These are phyloP conservation scores for Tolypocladium sp. DNA, from an alignment of 2,329 filamentous ascomycete genomes.

Conservation along the genomic window DNA sequence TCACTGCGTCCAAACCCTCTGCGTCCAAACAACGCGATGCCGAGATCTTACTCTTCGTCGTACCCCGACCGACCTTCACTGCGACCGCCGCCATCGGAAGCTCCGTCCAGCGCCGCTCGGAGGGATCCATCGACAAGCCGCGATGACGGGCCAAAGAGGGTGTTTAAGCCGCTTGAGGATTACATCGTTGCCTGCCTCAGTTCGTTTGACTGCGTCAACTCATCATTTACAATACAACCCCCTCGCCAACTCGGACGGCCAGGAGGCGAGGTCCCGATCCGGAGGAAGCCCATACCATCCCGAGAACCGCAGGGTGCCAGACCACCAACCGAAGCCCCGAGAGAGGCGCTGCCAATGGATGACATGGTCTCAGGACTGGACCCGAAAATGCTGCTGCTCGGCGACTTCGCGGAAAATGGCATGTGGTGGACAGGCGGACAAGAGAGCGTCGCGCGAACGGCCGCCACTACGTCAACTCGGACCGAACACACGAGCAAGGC, in stretches of 20 bases:
- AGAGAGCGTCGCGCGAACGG: constrained; percentile 16
- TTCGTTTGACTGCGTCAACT: constrained; percentile 64
- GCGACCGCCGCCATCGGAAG: constrained; percentile 8
- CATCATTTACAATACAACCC: constrained; percentile 53
- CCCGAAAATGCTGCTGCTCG: constrained; percentile 63
- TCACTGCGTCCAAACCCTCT: constrained; percentile 23
- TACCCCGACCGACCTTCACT: constrained; percentile 28
- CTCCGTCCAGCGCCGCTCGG: constrained; percentile 6
- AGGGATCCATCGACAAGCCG: constrained; percentile 8
- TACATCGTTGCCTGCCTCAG: constrained; percentile 64
- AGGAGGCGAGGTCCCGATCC: constrained; percentile 13
- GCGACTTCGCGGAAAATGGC: constrained; percentile 72
- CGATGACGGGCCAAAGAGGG: constrained; percentile 37
- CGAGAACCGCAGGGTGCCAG: constrained; percentile 10
- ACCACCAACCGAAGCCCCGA: constrained; percentile 16
- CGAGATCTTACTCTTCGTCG: constrained; percentile 35
- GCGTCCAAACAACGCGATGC: constrained; percentile 9
- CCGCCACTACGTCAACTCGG: background rate
- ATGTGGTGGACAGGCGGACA: constrained; percentile 69
- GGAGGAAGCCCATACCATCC: constrained; percentile 14
- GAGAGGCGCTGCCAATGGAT: constrained; percentile 9
- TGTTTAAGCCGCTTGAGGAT: constrained; percentile 71
- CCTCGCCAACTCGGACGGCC: constrained; percentile 22
- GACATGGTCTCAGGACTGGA: constrained; percentile 46
- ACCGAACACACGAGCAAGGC: constrained; percentile 2